These are phyloP conservation scores for Choiromyces venosus DNA, from an alignment of 495 filamentous ascomycete genomes.

Conservation along the genomic window DNA sequence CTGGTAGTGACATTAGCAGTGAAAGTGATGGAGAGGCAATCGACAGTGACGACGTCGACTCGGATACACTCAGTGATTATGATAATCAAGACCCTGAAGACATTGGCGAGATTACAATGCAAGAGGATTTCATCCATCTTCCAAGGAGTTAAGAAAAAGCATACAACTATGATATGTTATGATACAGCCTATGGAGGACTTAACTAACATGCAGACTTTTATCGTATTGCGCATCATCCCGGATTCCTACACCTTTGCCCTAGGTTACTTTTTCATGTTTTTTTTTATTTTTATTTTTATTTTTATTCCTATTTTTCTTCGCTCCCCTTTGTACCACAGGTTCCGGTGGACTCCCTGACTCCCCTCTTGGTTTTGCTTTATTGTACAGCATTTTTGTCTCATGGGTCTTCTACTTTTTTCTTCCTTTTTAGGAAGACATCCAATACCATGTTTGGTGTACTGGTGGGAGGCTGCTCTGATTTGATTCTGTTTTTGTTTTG, in stretches of 20 bases:
- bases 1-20: slow-evolving; percentile 74
- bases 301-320: neutral
- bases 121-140: slow-evolving; percentile 65
- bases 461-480: neutral
- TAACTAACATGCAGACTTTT: neutral
- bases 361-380: slow-evolving; percentile 2
- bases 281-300: neutral
- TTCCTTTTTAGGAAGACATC: neutral
- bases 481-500: slow-evolving; percentile 1
- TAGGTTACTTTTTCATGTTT: neutral
- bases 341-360: neutral
- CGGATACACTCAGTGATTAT: slow-evolving; percentile 75
- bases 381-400: slow-evolving; percentile 1
- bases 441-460: neutral
- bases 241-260: neutral
- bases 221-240: neutral
- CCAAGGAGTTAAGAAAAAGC: slow-evolving; percentile 5
- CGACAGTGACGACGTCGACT: slow-evolving; percentile 83
- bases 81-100: slow-evolving; percentile 42
- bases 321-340: neutral
- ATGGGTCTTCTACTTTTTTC: neutral
- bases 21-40: slow-evolving; percentile 75
- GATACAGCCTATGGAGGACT: neutral
- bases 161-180: slow-evolving; percentile 33
- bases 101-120: slow-evolving; percentile 53